A percentile compares a stretch with the other conserved stretches of the same genome.
These are phyloP conservation scores for Pyropia haitanensis DNA, from an alignment of 23 red algal genomes.

Conservation along the genomic window DNA sequence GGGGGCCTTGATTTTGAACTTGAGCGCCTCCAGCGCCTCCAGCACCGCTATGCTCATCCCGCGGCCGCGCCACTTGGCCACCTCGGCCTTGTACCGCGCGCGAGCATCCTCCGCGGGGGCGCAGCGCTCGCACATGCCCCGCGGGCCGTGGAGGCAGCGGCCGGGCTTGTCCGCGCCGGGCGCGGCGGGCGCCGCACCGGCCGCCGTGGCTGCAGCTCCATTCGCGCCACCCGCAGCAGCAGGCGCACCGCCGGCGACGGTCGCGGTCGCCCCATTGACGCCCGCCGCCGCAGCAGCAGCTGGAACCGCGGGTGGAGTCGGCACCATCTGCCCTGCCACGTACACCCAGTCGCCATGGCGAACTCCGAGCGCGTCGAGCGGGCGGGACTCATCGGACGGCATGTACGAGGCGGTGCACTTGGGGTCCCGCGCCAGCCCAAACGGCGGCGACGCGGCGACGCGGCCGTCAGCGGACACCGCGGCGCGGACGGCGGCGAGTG, in stretches of 20 bases:
- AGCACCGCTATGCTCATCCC: constrained; percentile 75
- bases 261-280: neutral
- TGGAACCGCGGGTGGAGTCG: neutral
- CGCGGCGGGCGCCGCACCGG: neutral
- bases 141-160: constrained; percentile 61
- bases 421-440: constrained; percentile 25
- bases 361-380: constrained; percentile 4
- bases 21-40: constrained; percentile 80
- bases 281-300: neutral
- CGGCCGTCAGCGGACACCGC: constrained; percentile 10
- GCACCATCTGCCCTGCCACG: neutral
- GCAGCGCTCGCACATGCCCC: constrained; percentile 82
- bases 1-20: constrained; percentile 51
- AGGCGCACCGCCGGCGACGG: neutral
- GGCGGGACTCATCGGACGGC: neutral
- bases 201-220: neutral
- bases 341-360: constrained; percentile 58
- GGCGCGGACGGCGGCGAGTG: constrained; percentile 23
- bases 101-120: constrained; percentile 77
- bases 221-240: neutral
- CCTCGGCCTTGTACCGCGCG: constrained; percentile 37
- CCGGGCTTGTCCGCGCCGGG: neutral
- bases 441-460: constrained; percentile 1
- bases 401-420: constrained; percentile 24
- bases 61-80: constrained; percentile 39